phyloP scores from a whole-genome alignment of 2,329 filamentous ascomycete species.

The Sarocladium brachiariae region DNA sequence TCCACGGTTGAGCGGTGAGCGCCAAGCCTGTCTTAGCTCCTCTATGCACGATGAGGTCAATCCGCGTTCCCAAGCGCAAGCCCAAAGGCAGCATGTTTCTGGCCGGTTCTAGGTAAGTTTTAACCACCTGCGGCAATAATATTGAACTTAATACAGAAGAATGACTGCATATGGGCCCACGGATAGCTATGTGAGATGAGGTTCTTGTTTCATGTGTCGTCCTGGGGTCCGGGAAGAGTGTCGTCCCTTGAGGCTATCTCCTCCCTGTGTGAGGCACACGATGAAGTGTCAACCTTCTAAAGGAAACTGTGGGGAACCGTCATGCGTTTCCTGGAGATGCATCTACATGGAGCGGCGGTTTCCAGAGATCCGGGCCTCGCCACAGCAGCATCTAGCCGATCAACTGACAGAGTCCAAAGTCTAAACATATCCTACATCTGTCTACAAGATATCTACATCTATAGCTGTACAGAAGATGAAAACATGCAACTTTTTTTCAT shows the following conservation, averaged over 20 bases:
- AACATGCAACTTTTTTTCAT: no score
- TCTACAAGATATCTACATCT: not conserved
- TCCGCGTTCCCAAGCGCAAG: not conserved
- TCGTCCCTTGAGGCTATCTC: not conserved
- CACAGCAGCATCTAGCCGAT: conserved; percentile 1
- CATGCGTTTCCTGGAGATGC: not conserved
- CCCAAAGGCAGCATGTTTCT: no score
- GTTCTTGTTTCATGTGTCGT: no score
- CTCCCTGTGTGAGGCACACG: not conserved
- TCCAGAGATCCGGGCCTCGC: not conserved
- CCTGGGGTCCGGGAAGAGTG: no score
- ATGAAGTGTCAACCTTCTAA: no score
- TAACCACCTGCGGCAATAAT: not conserved
- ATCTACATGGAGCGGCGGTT: not conserved
- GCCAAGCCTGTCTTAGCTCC: conserved; percentile 3
- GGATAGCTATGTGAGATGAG: no score
- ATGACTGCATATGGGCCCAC: no score
- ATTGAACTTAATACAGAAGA: not conserved
- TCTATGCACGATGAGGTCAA: conserved; percentile 9
- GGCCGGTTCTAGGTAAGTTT: not conserved
- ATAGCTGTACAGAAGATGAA: no score
- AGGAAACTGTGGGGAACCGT: no score
- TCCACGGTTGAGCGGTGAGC: not conserved
- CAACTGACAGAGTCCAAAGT: not conserved
- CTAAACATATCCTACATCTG: not conserved